phyloP scores from a whole-genome alignment of 2,329 filamentous ascomycete genomes.

The Arthrobotrys conoides region DNA sequence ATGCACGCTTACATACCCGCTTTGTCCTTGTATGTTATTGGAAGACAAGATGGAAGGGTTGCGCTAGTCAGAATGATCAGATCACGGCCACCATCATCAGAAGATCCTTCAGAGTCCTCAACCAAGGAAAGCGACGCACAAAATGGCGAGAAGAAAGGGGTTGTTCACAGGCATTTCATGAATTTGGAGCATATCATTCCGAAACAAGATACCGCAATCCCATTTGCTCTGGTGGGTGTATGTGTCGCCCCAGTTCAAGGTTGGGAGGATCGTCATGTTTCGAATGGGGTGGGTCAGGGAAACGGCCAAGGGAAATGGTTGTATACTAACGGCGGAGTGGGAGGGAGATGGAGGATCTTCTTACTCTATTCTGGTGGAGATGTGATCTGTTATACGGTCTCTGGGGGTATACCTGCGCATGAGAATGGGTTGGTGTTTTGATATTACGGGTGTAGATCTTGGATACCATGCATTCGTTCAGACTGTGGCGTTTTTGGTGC shows the following conservation, averaged over 20 bases:
- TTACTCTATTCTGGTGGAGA: constrained; percentile 80
- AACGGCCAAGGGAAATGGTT: constrained; percentile 57
- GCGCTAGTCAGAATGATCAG: constrained; percentile 75
- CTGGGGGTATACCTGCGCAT: constrained; percentile 69
- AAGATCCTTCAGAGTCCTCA: neutral
- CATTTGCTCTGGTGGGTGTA: constrained; percentile 39
- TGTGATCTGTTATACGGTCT: constrained; percentile 77
- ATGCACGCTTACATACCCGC: constrained; percentile 77
- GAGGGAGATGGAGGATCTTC: constrained; percentile 76
- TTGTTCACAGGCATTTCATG: constrained; percentile 28
- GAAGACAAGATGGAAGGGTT: constrained; percentile 76
- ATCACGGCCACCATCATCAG: constrained; percentile 61
- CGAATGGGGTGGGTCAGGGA: constrained; percentile 61
- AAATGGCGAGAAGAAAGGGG: constrained; percentile 69
- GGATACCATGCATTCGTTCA: constrained; percentile 51
- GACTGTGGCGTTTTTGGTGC: constrained; percentile 57
- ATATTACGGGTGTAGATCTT: constrained; percentile 3
- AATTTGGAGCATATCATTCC: constrained; percentile 54
- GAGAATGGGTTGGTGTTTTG: constrained; percentile 61
- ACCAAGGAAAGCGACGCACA: constrained; percentile 73
- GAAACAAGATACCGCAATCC: constrained; percentile 14
- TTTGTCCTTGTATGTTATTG: constrained; percentile 77
- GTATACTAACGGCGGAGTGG: constrained; percentile 61
- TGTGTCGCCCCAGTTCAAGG: constrained; percentile 47
- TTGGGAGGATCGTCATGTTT: constrained; percentile 36